Evolutionary conservation across 2,329 filamentous ascomycete species (phyloP), one percentile per base, ranked within the genome.

Genomic region (Aspergillus cejpii): DNA sequence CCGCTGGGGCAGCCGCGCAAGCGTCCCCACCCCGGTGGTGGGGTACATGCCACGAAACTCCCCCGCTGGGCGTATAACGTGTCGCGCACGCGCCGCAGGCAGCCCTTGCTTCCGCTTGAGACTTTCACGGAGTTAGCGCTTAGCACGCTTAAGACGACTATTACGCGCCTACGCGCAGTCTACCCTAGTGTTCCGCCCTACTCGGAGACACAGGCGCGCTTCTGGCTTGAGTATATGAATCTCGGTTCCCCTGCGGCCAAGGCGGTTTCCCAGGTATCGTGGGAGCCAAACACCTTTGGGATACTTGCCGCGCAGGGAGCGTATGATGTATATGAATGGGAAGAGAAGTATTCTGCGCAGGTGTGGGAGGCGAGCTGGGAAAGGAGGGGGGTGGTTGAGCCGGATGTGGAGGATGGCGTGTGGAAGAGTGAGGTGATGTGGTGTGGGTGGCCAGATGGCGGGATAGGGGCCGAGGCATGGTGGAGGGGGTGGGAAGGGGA

Each of bases 401-500:
- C 34, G 11, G 47, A 49, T 47, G 28, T 49, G 20, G 45, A 44
- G 24, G 42, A 49, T 50, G 38, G 37, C 14, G 17, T 39, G 45
- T 46, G 27, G 37, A 41, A 52, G 44, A 49, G 47, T 17, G 39
- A 52, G 44, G 47, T 52, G 33, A 37, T 39, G 19, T 52, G 44
- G 44, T 56, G 52, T 51, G 52, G 54, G 43, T 45, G 20, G 41
- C 54, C 52, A 10, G 54, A 56, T 55, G 52, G 54, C n/a, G 54
- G 54, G 44, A 23, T 50, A 26, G 44, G 39, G 40, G 38, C 4
- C 12, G 10, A 46, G n/a, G 50, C 54, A 10, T 51, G 50, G 50
- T 51, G 39, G 21, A 56, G 52, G 47, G 53, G 53, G 7, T 56
- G 51, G 48, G 49, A 52, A 24, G 50, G 41, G 46, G 53, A 56